Base-by-base conservation (phyloP, 805 yeast genomes). In the Candida qinlingensis region DNA sequence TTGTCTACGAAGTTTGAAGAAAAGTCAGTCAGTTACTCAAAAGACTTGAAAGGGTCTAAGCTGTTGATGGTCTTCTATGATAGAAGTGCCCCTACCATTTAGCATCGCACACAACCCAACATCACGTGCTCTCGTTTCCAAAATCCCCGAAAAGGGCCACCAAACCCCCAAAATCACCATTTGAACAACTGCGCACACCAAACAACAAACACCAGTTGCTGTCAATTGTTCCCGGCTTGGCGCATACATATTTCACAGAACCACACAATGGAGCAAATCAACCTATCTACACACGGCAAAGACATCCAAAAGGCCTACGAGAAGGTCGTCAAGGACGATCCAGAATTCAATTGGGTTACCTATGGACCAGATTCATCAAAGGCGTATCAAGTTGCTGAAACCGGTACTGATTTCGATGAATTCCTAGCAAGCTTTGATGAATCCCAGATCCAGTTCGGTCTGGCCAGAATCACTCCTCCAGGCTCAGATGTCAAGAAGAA, bases 401-500 rank as follows among this genome's bases (percentile, higher is more conserved):
- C 79, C 5, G 94, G 92, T 41, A 67, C 74, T 42, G 82, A 77
- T 48, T 81, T 94, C 58, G 73, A 74, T 39, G 96, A 88, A 48
- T 89, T 94, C 62, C 81, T 87, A 37, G 81, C 79, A 36, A 79
- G 86, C 53, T 92, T 94, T 64, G 85, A 83, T 57, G 97, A 92
- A 56, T 86, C 95, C 4, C 80, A 81, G 50, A 88, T 91, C 51
- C 96, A 91, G 71, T 94, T 84, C 60, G 99, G 98, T 38, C 75
- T 94, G 50, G 86, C 88, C 38, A 80, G 96, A 47, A 88, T 92
- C 42, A 80, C 82, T 49, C 96, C 92, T 48, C 92, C 92, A 48
- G 95, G 94, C n/a, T 85, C 96, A 4, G 94, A 87, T 57, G 91
- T 94, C 35, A 78, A 80, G 61, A 94, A 94, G 72, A 74, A 87